A percentile compares a stretch with the other conserved stretches of the same genome.
phyloP scores from a whole-genome alignment of 768 basidiomycete genomes.

The Lyophyllum shimeji region DNA sequence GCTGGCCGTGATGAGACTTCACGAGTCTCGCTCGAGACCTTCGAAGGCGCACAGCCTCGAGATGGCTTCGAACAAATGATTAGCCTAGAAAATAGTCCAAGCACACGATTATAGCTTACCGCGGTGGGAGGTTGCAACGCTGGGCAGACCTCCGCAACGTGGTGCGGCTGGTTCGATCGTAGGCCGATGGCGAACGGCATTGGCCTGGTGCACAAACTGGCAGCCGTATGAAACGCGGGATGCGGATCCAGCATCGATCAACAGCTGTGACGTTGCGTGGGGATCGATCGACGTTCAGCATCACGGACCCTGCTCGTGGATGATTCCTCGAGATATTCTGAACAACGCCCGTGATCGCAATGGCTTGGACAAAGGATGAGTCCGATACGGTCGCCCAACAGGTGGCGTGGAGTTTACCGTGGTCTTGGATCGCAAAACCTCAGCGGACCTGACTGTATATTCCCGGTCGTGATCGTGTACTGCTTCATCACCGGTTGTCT shows the following conservation, averaged over 20 bases:
- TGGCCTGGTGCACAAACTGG: too few species aligned
- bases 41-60: too few species aligned
- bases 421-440: slow-evolving; percentile 43
- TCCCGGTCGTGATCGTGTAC: slow-evolving; percentile 17
- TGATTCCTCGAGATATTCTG: slow-evolving; percentile 31
- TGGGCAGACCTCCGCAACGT: too few species aligned
- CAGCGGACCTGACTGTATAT: slow-evolving; percentile 30
- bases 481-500: slow-evolving; percentile 21
- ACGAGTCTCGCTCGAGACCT: too few species aligned
- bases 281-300: background rate
- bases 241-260: background rate
- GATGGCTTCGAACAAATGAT: too few species aligned
- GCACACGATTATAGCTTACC: too few species aligned
- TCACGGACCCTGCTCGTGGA: slow-evolving; percentile 1
- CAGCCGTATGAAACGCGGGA: too few species aligned
- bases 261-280: background rate
- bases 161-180: too few species aligned
- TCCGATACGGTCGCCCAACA: background rate
- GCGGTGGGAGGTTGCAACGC: too few species aligned
- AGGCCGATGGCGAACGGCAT: too few species aligned
- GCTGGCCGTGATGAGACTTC: too few species aligned
- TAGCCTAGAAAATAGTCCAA: too few species aligned
- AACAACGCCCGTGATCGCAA: slow-evolving; percentile 40
- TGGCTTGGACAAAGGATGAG: slow-evolving; percentile 25
- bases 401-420: slow-evolving; percentile 26